Percentiles rank a stretch among this genome's conserved stretches.
These are phyloP conservation scores for Decorospora gaudefroyi DNA, from an alignment of 2,329 filamentous ascomycete species.

Conservation along the genomic window DNA sequence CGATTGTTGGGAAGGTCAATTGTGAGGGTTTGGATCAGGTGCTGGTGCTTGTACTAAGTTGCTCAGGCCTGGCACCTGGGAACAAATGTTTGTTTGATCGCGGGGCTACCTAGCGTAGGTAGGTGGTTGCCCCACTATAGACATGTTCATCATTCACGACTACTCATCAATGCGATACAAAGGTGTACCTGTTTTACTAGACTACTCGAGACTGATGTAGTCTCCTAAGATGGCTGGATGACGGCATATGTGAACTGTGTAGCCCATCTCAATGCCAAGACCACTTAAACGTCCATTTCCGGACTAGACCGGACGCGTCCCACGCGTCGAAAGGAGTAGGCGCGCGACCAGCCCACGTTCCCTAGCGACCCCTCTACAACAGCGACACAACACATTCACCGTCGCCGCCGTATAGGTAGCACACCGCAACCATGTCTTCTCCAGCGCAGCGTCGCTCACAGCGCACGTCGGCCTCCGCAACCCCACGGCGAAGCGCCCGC, in stretches of 20 bases:
- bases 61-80: no score
- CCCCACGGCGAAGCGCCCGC: slow-evolving; percentile 60
- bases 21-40: no score
- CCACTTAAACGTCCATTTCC: slow-evolving; percentile 12
- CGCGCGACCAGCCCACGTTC: slow-evolving; percentile 25
- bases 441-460: slow-evolving; percentile 60
- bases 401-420: slow-evolving; percentile 14
- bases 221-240: no score
- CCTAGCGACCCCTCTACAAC: slow-evolving; percentile 16
- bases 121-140: neutral
- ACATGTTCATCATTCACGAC: neutral
- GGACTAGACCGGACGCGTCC: slow-evolving; percentile 31
- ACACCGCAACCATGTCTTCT: slow-evolving; percentile 61
- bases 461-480: slow-evolving; percentile 60
- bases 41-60: no score
- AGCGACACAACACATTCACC: slow-evolving; percentile 11
- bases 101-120: slow-evolving; percentile 16
- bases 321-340: slow-evolving; percentile 26
- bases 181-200: no score
- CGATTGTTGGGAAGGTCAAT: slow-evolving; percentile 16
- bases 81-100: slow-evolving; percentile 22
- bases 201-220: no score
- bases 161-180: no score
- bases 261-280: slow-evolving; percentile 8
- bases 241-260: neutral